Evolutionary conservation across 148 eudicot species (phyloP).

Genomic region (Agrostemma githago): DNA sequence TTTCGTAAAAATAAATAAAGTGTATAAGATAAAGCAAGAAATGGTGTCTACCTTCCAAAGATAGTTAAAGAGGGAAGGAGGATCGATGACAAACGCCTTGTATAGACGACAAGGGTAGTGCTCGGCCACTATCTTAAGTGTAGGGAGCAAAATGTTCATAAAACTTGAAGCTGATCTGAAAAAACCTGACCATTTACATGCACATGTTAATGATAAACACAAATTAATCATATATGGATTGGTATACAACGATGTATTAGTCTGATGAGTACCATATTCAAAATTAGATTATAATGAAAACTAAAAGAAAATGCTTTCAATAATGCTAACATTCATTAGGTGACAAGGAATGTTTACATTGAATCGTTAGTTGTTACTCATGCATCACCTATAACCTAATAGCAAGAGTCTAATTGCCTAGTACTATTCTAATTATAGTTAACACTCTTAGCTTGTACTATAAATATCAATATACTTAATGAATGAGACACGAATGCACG

Average conservation of each 20-base stretch:
- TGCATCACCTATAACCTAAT: too few species aligned
- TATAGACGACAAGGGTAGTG: conserved; percentile 78
- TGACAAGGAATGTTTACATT: too few species aligned
- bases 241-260: too few species aligned
- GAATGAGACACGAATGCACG: too few species aligned
- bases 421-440: too few species aligned
- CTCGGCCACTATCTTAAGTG: conserved; percentile 77
- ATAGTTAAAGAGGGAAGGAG: conserved; percentile 82
- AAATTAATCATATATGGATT: too few species aligned
- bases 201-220: neutral
- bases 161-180: conserved; percentile 91
- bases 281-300: neutral
- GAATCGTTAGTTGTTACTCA: too few species aligned
- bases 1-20: neutral
- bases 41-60: conserved; percentile 77
- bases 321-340: too few species aligned
- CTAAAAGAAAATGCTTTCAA: too few species aligned
- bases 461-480: too few species aligned
- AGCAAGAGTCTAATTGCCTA: too few species aligned
- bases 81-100: conserved; percentile 83
- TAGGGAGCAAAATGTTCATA: conserved; percentile 66
- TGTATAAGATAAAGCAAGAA: neutral
- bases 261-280: neutral
- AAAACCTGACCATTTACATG: conserved; percentile 55
- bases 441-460: too few species aligned